Conservation (phyloP, 2,329 filamentous ascomycete species). For the Botrytis cinerea region DNA sequence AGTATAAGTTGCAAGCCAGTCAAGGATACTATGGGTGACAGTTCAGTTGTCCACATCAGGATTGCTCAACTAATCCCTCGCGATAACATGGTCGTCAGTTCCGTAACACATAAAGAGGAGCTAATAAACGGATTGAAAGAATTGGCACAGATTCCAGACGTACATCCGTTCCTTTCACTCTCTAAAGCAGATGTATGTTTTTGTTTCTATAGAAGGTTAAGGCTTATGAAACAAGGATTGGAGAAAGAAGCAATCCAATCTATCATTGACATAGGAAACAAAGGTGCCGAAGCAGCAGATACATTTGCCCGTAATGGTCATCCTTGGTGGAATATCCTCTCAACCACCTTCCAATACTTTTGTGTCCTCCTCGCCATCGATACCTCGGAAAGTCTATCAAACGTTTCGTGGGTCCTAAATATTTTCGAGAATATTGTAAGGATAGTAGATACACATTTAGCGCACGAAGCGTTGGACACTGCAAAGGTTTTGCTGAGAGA, state of each 20-base stretch:
- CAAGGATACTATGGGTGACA: background rate
- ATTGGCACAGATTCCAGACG: conserved; percentile 18
- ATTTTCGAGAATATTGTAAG: conserved; percentile 29
- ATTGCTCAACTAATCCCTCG: conserved; percentile 27
- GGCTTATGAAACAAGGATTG: conserved; percentile 19
- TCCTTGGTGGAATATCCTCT: conserved; percentile 35
- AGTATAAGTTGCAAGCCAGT: conserved; percentile 28
- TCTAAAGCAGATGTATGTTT: conserved; percentile 33
- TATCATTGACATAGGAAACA: conserved; percentile 17
- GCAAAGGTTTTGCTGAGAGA: conserved; percentile 32
- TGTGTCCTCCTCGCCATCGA: conserved; percentile 33
- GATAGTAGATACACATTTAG: conserved; percentile 28
- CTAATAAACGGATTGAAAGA: conserved; percentile 11
- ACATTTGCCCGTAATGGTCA: conserved; percentile 27
- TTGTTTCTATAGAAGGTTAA: conserved; percentile 32
- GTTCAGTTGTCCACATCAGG: conserved; percentile 23
- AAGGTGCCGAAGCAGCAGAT: conserved; percentile 29
- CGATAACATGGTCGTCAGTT: conserved; percentile 18
- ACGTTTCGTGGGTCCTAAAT: conserved; percentile 30
- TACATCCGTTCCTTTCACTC: conserved; percentile 24
- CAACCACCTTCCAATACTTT: conserved; percentile 32
- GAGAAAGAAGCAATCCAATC: conserved; percentile 12
- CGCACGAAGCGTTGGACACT: conserved; percentile 33
- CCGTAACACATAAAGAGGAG: background rate
- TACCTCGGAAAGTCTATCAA: conserved; percentile 30